Conservation (phyloP, 306 rosid genomes). For the Ochetophila trinervis region DNA sequence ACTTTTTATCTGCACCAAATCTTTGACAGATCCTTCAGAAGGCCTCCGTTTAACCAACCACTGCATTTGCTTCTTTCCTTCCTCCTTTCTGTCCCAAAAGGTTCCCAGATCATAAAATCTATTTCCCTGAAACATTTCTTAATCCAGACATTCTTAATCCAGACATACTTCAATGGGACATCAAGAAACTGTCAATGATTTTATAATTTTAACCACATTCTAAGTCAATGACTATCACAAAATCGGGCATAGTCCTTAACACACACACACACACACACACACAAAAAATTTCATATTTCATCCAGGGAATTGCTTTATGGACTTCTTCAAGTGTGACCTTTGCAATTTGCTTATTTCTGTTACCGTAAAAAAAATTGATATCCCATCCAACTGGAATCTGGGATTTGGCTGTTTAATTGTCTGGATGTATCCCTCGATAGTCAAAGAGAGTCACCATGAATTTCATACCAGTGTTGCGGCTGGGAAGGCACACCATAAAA, state of each 20-base stretch:
- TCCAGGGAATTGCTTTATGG: not conserved
- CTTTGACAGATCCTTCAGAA: constrained; percentile 2
- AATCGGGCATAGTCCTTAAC: not conserved
- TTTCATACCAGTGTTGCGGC: too few relatives aligned
- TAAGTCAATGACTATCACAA: not conserved
- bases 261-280: too few relatives aligned
- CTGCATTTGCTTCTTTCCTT: not conserved
- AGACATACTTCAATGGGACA: not conserved
- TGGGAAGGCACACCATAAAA: too few relatives aligned
- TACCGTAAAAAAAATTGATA: too few relatives aligned
- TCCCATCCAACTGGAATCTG: too few relatives aligned
- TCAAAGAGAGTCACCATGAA: too few relatives aligned
- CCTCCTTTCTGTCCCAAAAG: constrained; percentile 11
- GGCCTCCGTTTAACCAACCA: constrained; percentile 8
- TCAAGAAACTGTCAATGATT: not conserved
- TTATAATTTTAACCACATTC: not conserved
- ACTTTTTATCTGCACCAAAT: not conserved
- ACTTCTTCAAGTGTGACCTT: too few relatives aligned
- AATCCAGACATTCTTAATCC: too few relatives aligned
- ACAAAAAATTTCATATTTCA: constrained; percentile 17
- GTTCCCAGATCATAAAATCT: not conserved
- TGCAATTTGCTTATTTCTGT: too few relatives aligned
- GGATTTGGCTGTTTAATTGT: too few relatives aligned
- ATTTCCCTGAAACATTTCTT: too few relatives aligned
- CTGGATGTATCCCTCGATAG: too few relatives aligned